phyloP scores from a whole-genome alignment of 306 rosid species.

The Heteromeles arbutifolia region DNA sequence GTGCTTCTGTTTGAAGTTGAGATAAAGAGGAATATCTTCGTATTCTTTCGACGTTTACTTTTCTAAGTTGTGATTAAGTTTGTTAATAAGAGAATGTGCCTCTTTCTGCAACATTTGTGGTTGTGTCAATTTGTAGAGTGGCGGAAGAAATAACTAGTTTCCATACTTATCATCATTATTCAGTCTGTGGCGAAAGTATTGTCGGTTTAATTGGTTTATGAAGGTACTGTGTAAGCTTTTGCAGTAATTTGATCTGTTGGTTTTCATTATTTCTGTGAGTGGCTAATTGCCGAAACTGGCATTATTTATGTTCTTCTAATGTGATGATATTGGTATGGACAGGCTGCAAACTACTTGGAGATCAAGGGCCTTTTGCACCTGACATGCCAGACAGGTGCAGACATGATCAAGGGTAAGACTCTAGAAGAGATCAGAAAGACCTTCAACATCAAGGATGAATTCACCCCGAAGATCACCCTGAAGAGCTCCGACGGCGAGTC shows the following conservation, averaged over 20 bases:
- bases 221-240: neutral
- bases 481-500: slow-evolving; percentile 73
- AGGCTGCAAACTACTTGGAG: slow-evolving; percentile 85
- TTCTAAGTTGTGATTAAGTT: neutral
- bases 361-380: slow-evolving; percentile 68
- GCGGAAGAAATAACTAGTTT: neutral
- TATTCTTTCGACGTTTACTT: neutral
- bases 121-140: neutral
- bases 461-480: slow-evolving; percentile 57
- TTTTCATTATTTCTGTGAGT: neutral
- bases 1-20: neutral
- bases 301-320: neutral
- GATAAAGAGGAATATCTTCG: neutral
- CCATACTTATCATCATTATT: neutral
- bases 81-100: neutral
- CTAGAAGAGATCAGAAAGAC: slow-evolving; percentile 74
- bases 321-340: neutral
- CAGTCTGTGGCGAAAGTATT: neutral
- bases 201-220: neutral
- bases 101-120: neutral
- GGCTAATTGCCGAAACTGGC: neutral
- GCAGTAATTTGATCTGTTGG: neutral
- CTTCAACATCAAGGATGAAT: slow-evolving; percentile 70
- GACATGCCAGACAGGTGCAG: slow-evolving; percentile 72
- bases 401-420: slow-evolving; percentile 80